Evolutionary conservation across 2,329 filamentous ascomycete genomes (phyloP).

Genomic region (Phyllosticta citribraziliensis): DNA sequence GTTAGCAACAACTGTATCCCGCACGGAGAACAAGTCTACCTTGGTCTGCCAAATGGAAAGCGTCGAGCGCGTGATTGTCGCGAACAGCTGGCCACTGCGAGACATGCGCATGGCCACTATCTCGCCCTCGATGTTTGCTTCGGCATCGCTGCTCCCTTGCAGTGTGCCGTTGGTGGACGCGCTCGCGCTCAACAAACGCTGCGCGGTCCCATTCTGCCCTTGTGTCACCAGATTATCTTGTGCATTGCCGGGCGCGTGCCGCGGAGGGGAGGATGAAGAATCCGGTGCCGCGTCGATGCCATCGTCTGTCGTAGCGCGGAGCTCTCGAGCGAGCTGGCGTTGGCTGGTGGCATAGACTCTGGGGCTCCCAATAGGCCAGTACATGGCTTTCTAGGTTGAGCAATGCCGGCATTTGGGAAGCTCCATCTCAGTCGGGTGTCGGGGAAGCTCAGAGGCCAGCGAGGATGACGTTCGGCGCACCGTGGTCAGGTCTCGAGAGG

Average conservation of each 20-base stretch:
- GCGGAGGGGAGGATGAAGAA: background rate
- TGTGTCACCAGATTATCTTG: constrained; percentile 6
- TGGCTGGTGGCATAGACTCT: constrained; percentile 72
- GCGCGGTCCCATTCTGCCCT: constrained; percentile 8
- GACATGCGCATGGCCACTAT: constrained; percentile 69
- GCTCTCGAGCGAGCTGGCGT: constrained; percentile 44
- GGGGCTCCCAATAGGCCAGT: constrained; percentile 82
- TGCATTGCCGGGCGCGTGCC: constrained; percentile 5
- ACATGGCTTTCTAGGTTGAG: constrained; percentile 37
- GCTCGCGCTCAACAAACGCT: background rate
- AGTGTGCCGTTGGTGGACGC: constrained; percentile 8
- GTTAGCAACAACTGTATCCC: constrained; percentile 2
- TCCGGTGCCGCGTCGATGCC: constrained; percentile 38
- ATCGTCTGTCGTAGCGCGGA: constrained; percentile 53
- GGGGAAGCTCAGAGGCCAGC: constrained; percentile 6
- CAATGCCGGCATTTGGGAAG: constrained; percentile 14
- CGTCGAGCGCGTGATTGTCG: constrained; percentile 72
- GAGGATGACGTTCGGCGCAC: constrained; percentile 4
- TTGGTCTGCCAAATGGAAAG: constrained; percentile 97
- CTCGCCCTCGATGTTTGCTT: constrained; percentile 43
- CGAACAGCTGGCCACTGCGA: constrained; percentile 73
- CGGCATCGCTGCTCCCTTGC: constrained; percentile 15
- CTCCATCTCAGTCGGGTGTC: constrained; percentile 12
- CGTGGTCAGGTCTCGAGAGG: background rate
- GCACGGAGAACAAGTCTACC: constrained; percentile 41